phyloP scores from a whole-genome alignment of 768 basidiomycete species.

The Mycena belliarum region DNA sequence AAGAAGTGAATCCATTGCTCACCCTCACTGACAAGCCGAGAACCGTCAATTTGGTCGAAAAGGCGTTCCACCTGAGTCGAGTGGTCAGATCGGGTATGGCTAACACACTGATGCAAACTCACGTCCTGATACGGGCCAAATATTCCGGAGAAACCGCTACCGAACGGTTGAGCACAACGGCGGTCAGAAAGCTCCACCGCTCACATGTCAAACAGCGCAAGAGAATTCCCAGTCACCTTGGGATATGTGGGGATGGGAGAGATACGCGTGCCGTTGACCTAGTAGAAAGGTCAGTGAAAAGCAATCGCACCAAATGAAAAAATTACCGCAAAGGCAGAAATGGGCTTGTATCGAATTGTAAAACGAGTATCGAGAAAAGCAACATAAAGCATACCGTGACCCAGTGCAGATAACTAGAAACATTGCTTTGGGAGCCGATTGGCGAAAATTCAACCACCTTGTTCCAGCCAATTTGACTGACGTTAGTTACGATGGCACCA shows the following conservation, averaged over 20 bases:
- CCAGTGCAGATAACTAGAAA: slow-evolving; percentile 78
- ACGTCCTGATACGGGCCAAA: slow-evolving; percentile 82
- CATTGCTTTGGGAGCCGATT: slow-evolving; percentile 52
- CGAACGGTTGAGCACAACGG: background rate
- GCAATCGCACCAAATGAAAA: background rate
- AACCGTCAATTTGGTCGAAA: slow-evolving; percentile 57
- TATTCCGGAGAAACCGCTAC: slow-evolving; percentile 68
- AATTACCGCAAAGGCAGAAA: slow-evolving; percentile 56
- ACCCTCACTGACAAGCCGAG: slow-evolving; percentile 70
- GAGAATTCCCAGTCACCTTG: slow-evolving; percentile 52
- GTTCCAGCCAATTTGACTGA: slow-evolving; percentile 68
- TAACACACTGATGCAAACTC: no score
- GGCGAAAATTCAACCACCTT: slow-evolving; percentile 75
- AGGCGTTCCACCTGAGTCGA: slow-evolving; percentile 60
- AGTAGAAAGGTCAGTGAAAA: background rate
- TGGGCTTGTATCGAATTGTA: slow-evolving; percentile 28
- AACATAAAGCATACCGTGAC: slow-evolving; percentile 39
- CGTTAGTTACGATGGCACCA: slow-evolving; percentile 61
- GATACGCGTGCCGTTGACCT: slow-evolving; percentile 60
- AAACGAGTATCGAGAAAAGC: background rate
- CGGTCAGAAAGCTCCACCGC: slow-evolving; percentile 27
- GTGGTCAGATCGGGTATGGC: background rate
- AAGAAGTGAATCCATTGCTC: slow-evolving; percentile 21
- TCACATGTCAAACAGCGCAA: slow-evolving; percentile 76
- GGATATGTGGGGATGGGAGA: slow-evolving; percentile 67